Percentiles rank a stretch among this genome's conserved stretches.
Evolutionary conservation across 2,329 filamentous ascomycete genomes (phyloP).

Genomic region (Capronia epimyces): DNA sequence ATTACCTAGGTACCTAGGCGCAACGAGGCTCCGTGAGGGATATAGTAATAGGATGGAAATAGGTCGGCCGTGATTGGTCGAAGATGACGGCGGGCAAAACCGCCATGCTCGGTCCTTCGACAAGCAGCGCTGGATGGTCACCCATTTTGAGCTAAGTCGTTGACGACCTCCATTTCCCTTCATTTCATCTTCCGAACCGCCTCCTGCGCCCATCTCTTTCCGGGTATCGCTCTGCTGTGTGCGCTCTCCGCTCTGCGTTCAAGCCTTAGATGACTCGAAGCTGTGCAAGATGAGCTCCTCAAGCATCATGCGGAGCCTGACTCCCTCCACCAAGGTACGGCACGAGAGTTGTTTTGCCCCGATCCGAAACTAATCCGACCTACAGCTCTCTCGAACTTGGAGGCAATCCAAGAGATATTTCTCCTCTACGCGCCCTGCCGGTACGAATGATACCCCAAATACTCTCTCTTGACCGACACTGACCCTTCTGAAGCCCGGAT

Average conservation of each 20-base stretch:
- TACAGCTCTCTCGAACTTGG: constrained; percentile 58
- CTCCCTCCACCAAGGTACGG: constrained; percentile 45
- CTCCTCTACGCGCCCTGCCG: constrained; percentile 75
- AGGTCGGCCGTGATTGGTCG: constrained; percentile 7
- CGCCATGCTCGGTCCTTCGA: neutral
- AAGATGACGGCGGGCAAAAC: neutral
- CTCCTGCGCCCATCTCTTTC: constrained; percentile 1
- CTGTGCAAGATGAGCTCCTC: constrained; percentile 44
- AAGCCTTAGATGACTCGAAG: constrained; percentile 6
- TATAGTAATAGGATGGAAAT: constrained; percentile 3
- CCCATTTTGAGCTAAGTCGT: constrained; percentile 4
- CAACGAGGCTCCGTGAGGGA: neutral
- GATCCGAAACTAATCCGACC: constrained; percentile 23
- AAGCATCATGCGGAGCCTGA: constrained; percentile 46
- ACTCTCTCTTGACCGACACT: constrained; percentile 5
- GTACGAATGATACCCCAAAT: constrained; percentile 47
- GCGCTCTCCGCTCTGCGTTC: constrained; percentile 5
- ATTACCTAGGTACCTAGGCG: too few relatives aligned
- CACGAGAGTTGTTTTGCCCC: constrained; percentile 15
- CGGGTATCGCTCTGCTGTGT: neutral
- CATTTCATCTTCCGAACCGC: neutral
- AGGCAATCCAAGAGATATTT: constrained; percentile 69
- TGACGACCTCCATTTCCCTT: constrained; percentile 6
- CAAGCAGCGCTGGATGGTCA: neutral
- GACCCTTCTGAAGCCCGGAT: constrained; percentile 60